Evolutionary conservation across 2,329 filamentous ascomycete species (phyloP).

Genomic region (Chrysoporthe puriensis): DNA sequence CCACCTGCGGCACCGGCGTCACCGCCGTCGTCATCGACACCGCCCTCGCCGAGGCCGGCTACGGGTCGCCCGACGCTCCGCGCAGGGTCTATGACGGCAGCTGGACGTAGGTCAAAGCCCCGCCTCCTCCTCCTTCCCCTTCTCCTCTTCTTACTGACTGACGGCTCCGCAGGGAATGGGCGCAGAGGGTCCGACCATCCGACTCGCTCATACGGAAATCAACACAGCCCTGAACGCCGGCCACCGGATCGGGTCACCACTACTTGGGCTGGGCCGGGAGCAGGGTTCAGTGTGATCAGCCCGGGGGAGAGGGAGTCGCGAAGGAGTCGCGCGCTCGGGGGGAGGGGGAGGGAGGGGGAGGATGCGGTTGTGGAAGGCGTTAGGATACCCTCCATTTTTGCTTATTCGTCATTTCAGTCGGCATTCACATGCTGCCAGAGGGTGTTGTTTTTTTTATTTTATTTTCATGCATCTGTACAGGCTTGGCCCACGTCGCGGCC

Average conservation of each 20-base stretch:
- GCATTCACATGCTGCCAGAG: constrained; percentile 5
- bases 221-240: constrained; percentile 17
- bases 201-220: constrained; percentile 63
- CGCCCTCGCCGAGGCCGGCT: constrained; percentile 78
- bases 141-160: constrained; percentile 22
- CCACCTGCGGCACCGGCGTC: constrained; percentile 90
- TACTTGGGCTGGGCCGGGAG: constrained; percentile 7
- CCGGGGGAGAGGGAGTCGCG: not conserved
- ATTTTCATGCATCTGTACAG: constrained; percentile 4
- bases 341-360: not conserved
- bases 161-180: constrained; percentile 60
- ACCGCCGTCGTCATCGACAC: constrained; percentile 91
- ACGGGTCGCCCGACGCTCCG: constrained; percentile 62
- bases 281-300: constrained; percentile 10
- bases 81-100: constrained; percentile 91
- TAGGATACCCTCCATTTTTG: constrained; percentile 27
- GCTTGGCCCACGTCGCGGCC: constrained; percentile 1
- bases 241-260: constrained; percentile 1
- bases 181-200: constrained; percentile 63
- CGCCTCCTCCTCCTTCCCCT: not conserved
- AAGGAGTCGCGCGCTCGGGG: not conserved
- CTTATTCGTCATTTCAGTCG: constrained; percentile 9
- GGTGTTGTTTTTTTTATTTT: not conserved
- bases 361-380: constrained; percentile 23
- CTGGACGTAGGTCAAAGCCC: constrained; percentile 81